Percentiles rank a stretch among this genome's conserved stretches.
Conservation (phyloP, 352 stramenopile genomes). For the Paralagenidium karlingii region DNA sequence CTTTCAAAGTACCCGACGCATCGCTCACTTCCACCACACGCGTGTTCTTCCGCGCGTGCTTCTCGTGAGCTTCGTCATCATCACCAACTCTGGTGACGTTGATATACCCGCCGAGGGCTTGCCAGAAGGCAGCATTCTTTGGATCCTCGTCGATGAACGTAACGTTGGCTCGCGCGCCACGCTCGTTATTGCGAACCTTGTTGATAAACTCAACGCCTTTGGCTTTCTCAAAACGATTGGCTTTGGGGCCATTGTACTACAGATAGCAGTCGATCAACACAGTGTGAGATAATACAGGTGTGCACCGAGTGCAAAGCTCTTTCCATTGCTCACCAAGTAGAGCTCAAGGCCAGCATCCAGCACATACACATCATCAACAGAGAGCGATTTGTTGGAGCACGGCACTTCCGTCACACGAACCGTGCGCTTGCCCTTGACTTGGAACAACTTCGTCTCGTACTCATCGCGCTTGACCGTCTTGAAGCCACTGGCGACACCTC, state of each 20-base stretch:
- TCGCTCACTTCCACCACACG: slow-evolving; percentile 71
- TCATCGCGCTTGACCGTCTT: slow-evolving; percentile 75
- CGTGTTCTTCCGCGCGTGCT: slow-evolving; percentile 39
- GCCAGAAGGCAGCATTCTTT: slow-evolving; percentile 87
- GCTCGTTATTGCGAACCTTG: slow-evolving; percentile 81
- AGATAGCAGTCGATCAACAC: no score
- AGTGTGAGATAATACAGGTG: not conserved
- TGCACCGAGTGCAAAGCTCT: not conserved
- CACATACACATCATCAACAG: slow-evolving; percentile 90
- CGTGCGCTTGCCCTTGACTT: slow-evolving; percentile 85
- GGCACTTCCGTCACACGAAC: slow-evolving; percentile 82
- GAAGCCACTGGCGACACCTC: slow-evolving; percentile 91
- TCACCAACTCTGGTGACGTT: slow-evolving; percentile 51
- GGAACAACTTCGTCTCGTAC: slow-evolving; percentile 79
- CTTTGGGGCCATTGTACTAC: slow-evolving; percentile 57
- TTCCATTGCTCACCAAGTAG: slow-evolving; percentile 68
- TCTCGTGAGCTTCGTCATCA: slow-evolving; percentile 52
- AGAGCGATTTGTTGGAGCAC: slow-evolving; percentile 71
- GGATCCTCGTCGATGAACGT: slow-evolving; percentile 85
- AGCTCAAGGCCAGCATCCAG: slow-evolving; percentile 88
- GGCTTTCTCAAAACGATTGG: slow-evolving; percentile 83
- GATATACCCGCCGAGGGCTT: slow-evolving; percentile 72
- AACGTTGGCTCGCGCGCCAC: slow-evolving; percentile 63
- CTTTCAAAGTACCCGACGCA: slow-evolving; percentile 26
- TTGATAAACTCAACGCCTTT: slow-evolving; percentile 84